Evolutionary conservation across 306 rosid genomes (phyloP).

Genomic region (Rosa multiflora): DNA sequence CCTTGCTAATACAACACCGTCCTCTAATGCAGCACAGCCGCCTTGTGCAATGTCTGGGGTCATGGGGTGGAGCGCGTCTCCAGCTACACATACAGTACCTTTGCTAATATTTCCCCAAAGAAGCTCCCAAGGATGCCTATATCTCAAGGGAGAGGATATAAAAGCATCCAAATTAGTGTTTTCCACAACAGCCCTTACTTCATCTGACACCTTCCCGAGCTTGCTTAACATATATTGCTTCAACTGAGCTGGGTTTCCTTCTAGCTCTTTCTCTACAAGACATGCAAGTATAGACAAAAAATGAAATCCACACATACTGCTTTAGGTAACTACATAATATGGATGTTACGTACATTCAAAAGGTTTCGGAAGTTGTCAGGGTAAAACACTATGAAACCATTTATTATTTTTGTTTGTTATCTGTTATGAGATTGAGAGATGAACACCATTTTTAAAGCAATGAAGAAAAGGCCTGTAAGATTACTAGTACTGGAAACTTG

Average conservation of each 20-base stretch:
- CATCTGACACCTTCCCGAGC: slow-evolving; percentile 46
- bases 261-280: slow-evolving; percentile 42
- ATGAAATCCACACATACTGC: background rate
- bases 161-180: slow-evolving; percentile 37
- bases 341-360: background rate
- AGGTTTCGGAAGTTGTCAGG: background rate
- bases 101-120: slow-evolving; percentile 56
- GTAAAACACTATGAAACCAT: background rate
- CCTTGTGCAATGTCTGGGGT: slow-evolving; percentile 84
- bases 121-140: slow-evolving; percentile 68
- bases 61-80: slow-evolving; percentile 86
- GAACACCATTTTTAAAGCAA: background rate
- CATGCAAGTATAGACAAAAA: background rate
- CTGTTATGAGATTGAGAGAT: background rate
- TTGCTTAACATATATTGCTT: slow-evolving; percentile 48
- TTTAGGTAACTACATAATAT: background rate
- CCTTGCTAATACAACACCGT: slow-evolving; percentile 63
- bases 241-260: slow-evolving; percentile 38
- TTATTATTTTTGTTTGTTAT: background rate
- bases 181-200: slow-evolving; percentile 37
- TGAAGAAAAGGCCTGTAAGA: background rate
- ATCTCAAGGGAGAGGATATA: slow-evolving; percentile 39
- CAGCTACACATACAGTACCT: slow-evolving; percentile 67
- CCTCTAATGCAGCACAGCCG: slow-evolving; percentile 70
- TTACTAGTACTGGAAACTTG: background rate